These are phyloP conservation scores for Penicillium crustosum DNA, from an alignment of 2,329 filamentous ascomycete species.

Conservation along the genomic window DNA sequence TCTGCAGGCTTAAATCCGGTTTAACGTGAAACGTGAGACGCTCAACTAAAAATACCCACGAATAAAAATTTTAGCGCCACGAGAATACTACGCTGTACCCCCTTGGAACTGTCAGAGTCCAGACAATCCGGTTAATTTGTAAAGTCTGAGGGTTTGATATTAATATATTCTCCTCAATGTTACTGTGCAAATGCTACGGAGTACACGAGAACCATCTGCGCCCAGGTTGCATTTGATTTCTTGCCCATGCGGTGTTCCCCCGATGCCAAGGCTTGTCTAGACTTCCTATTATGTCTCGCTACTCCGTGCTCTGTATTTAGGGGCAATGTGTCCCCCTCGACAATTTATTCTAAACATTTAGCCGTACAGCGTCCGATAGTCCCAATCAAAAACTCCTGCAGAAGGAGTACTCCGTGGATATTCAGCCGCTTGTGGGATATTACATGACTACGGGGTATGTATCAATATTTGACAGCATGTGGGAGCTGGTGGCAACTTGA, in stretches of 20 bases:
- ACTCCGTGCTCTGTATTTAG: background rate
- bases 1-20: background rate
- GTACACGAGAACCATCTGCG: background rate
- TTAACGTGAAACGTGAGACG: constrained; percentile 1
- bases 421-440: too few relatives aligned
- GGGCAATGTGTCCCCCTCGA: background rate
- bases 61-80: background rate
- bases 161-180: background rate
- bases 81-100: background rate
- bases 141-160: background rate
- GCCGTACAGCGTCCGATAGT: too few relatives aligned
- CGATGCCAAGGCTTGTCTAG: background rate
- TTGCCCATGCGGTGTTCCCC: background rate
- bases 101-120: background rate
- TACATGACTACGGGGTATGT: too few relatives aligned
- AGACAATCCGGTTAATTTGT: background rate
- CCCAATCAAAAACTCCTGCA: too few relatives aligned
- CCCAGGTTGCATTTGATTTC: background rate
- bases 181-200: background rate
- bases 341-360: too few relatives aligned
- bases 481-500: background rate
- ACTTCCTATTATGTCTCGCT: background rate
- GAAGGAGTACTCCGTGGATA: too few relatives aligned
- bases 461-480: background rate
- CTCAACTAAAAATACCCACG: constrained; percentile 7